Base-by-base conservation (phyloP, 345 rosid species). In the Pistacia vera region DNA sequence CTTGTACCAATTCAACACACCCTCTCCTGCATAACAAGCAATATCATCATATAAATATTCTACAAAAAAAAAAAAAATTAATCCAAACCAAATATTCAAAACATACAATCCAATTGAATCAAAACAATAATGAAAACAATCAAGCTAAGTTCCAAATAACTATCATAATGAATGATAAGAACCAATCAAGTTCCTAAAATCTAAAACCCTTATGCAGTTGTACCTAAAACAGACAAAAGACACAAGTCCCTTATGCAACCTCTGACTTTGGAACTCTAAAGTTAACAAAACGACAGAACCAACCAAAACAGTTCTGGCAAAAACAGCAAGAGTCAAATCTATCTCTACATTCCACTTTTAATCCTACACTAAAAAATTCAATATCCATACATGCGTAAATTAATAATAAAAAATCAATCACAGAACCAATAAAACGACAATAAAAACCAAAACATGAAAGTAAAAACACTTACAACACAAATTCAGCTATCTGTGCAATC, bases 391-490 rank as follows among this genome's bases (percentile, higher is more conserved):
- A 63, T 52, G 52, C 36, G 70, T 28, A 6, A 68, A 72, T 13
- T 14, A 71, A 55, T 4, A 7, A 63, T 4, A 8, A 68, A 22
- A 17, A 66, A 22, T 35, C 18, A 14, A 58, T n/a, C 16, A 46
- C 17, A 41, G 17, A 38, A 78, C 12, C 72, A 74, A 83, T 66
- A 63, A 61, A 14, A 4, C 69, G 16, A 0, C 16, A 3, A 57
- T 62, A 49, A 38, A 16, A 6, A 4, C 3, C 12, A 20, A 55
- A 62, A 56, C 12, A 46, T 36, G 49, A 38, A 63, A 11, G 33
- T 11, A 20, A 48, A 56, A 25, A 25, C 25, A 77, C 89, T 84
- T 77, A 89, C 92, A 55, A 80, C 71, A 61, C 3, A 74, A 72
- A 71, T 77, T 56, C 78, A 77, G 77, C 54, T 57, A 35, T 61